Base-by-base conservation (phyloP, 2,329 filamentous ascomycete genomes). In the Aspergillus cejpii region DNA sequence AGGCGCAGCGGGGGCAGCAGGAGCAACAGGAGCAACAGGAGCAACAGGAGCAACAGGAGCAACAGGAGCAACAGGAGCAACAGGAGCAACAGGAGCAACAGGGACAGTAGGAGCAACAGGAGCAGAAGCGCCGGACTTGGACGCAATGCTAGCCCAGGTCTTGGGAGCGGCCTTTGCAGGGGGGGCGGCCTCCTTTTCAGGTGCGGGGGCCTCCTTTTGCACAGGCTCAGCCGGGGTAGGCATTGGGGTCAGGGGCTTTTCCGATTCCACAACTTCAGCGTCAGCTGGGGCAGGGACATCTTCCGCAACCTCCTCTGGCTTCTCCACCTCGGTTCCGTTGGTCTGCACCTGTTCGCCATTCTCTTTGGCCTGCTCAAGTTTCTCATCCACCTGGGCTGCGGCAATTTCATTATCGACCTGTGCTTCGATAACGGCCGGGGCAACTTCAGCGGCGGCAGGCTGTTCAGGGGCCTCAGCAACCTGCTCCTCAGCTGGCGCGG, bases 201-300 rank as follows among this genome's bases (percentile, higher is more conserved):
- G 68, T 23, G 56, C 56, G 20, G 64, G 58, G n/a, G 62, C 54
- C 45, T 75, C 59, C 47, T 69, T 64, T 48, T 69, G 63, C 33
- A 62, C 62, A 41, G 74, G 66, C 43, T 73, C 64, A 47, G 73
- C 74, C 37, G 80, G 77, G 41, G 80, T 77, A 19, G 79, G 73
- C 42, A 78, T 74, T 10, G 80, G 75, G 59, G 70, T 79, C 64
- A 82, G 79, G 44, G 87, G 84, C 70, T 84, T 77, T 70, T 87
- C 84, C 29, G 68, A 54, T 48, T 72, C 65, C 33, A 69, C 54
- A 41, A 64, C 58, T 58, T 75, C 71, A 41, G 57, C 53, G 41
- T 66, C 65, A 37, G 68, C 62, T 27, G 65, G 57, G 23, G 66
- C 65, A 43, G 63, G 61, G 19, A 57, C 53, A 43, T 51, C 58